Percentiles rank a stretch among this genome's conserved stretches.
phyloP scores from a whole-genome alignment of 306 rosid species.

The Quercus glauca region DNA sequence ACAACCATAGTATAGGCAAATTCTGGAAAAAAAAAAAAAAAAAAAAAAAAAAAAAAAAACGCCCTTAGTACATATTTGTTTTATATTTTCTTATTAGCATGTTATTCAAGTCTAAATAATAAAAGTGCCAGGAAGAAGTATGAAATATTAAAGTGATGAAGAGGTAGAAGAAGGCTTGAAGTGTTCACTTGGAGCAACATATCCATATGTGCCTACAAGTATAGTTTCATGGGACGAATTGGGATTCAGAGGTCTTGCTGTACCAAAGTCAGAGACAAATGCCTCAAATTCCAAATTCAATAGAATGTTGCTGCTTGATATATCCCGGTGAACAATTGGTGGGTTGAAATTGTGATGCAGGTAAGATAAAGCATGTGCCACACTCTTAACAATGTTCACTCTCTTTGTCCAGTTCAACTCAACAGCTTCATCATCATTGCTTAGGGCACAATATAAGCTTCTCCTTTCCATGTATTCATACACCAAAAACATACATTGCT shows the following conservation, averaged over 20 bases:
- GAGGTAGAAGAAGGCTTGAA: neutral
- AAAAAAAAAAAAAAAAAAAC: neutral
- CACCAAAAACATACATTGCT: neutral
- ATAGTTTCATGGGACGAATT: neutral
- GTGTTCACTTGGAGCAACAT: neutral
- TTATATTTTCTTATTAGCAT: no score
- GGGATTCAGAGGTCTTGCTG: constrained; percentile 5
- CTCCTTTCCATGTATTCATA: no score
- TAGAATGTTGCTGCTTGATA: constrained; percentile 9
- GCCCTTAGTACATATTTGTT: no score
- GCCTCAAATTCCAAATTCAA: constrained; percentile 5
- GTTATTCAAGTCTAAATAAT: no score
- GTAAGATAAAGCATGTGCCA: constrained; percentile 5
- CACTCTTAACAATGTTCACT: constrained; percentile 6
- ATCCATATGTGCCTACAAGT: neutral
- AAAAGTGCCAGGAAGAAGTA: no score
- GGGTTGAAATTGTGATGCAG: constrained; percentile 17
- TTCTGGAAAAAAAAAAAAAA: neutral
- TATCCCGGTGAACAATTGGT: constrained; percentile 9
- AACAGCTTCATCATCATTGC: neutral
- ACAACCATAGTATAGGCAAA: neutral
- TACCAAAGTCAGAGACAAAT: constrained; percentile 9
- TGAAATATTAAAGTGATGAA: no score
- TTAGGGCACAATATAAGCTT: constrained; percentile 17
- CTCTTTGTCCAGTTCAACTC: constrained; percentile 18